Evolutionary conservation across 192 early-diverging fungal genomes (phyloP).

Genomic region (Coemansia sp.): DNA sequence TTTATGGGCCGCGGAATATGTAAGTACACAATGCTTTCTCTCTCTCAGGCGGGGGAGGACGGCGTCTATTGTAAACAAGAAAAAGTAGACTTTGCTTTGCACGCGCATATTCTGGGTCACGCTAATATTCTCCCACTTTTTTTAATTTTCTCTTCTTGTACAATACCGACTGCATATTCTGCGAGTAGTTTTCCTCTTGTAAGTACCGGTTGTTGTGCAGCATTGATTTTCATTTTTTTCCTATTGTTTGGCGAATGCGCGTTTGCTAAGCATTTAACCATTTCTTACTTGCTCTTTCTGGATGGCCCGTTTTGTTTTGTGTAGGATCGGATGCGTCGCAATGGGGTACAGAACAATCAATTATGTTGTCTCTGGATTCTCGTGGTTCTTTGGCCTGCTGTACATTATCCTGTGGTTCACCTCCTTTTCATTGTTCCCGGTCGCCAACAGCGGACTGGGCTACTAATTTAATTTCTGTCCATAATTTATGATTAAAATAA

Average conservation of each 20-base stretch:
- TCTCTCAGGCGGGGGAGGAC: background rate
- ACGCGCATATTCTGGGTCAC: too few relatives aligned
- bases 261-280: background rate
- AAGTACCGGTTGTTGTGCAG: constrained; percentile 13
- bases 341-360: constrained; percentile 35
- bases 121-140: background rate
- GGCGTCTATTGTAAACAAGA: background rate
- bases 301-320: background rate
- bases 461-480: background rate
- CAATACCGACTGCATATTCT: background rate
- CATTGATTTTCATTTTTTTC: background rate
- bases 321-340: constrained; percentile 45
- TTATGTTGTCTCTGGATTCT: constrained; percentile 40
- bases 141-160: background rate
- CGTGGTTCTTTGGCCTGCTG: constrained; percentile 45
- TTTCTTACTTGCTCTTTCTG: background rate
- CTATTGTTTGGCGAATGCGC: background rate
- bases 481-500: background rate
- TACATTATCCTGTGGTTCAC: constrained; percentile 52
- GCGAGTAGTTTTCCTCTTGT: constrained; percentile 39
- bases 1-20: constrained; percentile 54
- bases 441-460: constrained; percentile 9
- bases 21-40: constrained; percentile 11
- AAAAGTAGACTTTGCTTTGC: background rate
- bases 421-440: constrained; percentile 45